Evolutionary conservation across 2,329 filamentous ascomycete species (phyloP), one percentile per base, ranked within the genome.

Genomic region (Ascochyta clinopodiicola): DNA sequence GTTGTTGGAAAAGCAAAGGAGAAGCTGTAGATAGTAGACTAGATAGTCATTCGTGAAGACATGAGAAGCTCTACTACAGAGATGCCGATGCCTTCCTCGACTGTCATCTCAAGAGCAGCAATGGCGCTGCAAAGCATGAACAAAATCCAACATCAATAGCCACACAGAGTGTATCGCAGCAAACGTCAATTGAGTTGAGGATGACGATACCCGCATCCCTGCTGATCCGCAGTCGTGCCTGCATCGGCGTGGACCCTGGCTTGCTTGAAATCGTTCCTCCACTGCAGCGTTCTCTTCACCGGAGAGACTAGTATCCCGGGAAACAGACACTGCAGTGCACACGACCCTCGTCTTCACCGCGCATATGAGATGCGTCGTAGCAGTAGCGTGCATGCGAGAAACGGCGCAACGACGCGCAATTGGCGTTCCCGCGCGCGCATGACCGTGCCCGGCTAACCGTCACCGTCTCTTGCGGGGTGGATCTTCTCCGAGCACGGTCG

Each of bases 1-100:
- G 77, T 77, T 6, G 73, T 79, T 57, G 84, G 80, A 22, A 55
- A 31, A 21, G 42, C 12, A 0, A 48, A 39, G 32, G 66, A 39
- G 40, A 68, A 62, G 57, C 40, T 68, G 39, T 68, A 56, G 36
- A 38, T 9, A 22, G 12, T 13, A 38, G 19, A 21, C 6, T 37
- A 21, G 34, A 4, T 24, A 19, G 36, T 15, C 12, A 21, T 9
- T 38, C 4, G 6, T 19, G 32, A 35, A 35, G n/a, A 37, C 4
- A 19, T n/a, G 34, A 38, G 21, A 38, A 8, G 19, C 17, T 22
- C 21, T 38, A 24, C 36, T 22, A 24, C 29, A 13, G 15, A 31
- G 29, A 31, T 10, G 29, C 10, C 12, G 12, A 15, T 5, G 29
- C 29, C 12, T 31, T 10, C 4, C 10, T 31, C 10, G 27, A 29